These are phyloP conservation scores for Pythium monospermum DNA, from an alignment of 352 stramenopile genomes.

Conservation along the genomic window DNA sequence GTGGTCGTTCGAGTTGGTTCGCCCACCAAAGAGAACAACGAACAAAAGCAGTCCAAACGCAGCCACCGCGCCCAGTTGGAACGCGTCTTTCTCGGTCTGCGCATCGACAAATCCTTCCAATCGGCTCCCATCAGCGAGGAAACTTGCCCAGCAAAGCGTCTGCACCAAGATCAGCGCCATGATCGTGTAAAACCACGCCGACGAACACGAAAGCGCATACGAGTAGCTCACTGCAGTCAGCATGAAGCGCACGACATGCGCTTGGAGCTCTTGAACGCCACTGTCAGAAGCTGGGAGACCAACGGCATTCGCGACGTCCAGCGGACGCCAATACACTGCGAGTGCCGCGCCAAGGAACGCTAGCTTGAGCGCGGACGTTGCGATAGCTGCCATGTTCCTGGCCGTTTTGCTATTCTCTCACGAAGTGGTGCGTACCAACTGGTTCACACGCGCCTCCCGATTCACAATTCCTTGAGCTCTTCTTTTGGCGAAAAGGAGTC, in stretches of 20 bases:
- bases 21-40: slow-evolving; percentile 46
- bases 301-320: slow-evolving; percentile 35
- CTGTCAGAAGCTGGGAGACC: slow-evolving; percentile 22
- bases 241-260: slow-evolving; percentile 47
- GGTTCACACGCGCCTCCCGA: no score
- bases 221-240: slow-evolving; percentile 54
- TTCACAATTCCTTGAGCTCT: no score
- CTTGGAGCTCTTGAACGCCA: slow-evolving; percentile 27
- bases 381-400: slow-evolving; percentile 8
- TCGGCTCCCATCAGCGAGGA: slow-evolving; percentile 30
- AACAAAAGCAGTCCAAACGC: slow-evolving; percentile 43
- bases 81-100: slow-evolving; percentile 40
- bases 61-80: slow-evolving; percentile 30
- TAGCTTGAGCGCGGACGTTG: slow-evolving; percentile 27
- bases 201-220: slow-evolving; percentile 29
- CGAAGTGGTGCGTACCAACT: no score
- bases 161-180: slow-evolving; percentile 44
- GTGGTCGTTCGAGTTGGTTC: slow-evolving; percentile 21
- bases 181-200: slow-evolving; percentile 40
- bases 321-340: slow-evolving; percentile 43
- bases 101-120: slow-evolving; percentile 24
- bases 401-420: not conserved
- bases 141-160: slow-evolving; percentile 43
- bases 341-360: slow-evolving; percentile 35
- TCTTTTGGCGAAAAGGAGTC: no score